phyloP scores from a whole-genome alignment of 2,329 filamentous ascomycete genomes.

The Teratosphaeria pseudoeucalypti region DNA sequence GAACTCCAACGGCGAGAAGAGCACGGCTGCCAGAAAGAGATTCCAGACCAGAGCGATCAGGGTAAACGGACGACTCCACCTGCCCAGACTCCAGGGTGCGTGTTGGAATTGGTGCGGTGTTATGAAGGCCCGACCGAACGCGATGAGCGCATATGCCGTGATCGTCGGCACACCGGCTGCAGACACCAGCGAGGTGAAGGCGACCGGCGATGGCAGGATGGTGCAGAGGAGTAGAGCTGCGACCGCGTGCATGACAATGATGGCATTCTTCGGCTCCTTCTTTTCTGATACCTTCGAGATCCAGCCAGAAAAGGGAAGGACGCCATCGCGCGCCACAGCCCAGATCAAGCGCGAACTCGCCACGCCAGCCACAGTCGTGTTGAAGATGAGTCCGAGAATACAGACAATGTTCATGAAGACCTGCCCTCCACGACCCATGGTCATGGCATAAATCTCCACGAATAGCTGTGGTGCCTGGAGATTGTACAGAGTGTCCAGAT shows the following conservation, averaged over 20 bases:
- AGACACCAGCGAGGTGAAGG: slow-evolving; percentile 29
- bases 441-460: slow-evolving; percentile 47
- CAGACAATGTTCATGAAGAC: slow-evolving; percentile 53
- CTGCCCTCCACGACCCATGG: slow-evolving; percentile 46
- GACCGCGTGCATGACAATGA: slow-evolving; percentile 48
- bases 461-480: slow-evolving; percentile 49
- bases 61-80: slow-evolving; percentile 26
- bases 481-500: slow-evolving; percentile 42
- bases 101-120: slow-evolving; percentile 28
- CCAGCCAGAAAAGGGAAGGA: slow-evolving; percentile 49
- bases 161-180: slow-evolving; percentile 32
- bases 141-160: slow-evolving; percentile 27
- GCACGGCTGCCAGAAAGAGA: slow-evolving; percentile 26
- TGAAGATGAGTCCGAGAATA: slow-evolving; percentile 40
- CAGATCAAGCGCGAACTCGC: slow-evolving; percentile 53
- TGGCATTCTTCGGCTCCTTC: slow-evolving; percentile 50
- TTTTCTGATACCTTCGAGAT: slow-evolving; percentile 43
- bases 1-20: slow-evolving; percentile 30
- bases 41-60: slow-evolving; percentile 30
- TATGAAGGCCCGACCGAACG: slow-evolving; percentile 28
- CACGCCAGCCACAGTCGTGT: slow-evolving; percentile 50
- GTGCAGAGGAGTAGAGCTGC: slow-evolving; percentile 48
- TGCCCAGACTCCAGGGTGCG: slow-evolving; percentile 27
- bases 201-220: slow-evolving; percentile 43
- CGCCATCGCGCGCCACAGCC: slow-evolving; percentile 51